phyloP scores from a whole-genome alignment of 345 rosid genomes.

The Durio zibethinus region DNA sequence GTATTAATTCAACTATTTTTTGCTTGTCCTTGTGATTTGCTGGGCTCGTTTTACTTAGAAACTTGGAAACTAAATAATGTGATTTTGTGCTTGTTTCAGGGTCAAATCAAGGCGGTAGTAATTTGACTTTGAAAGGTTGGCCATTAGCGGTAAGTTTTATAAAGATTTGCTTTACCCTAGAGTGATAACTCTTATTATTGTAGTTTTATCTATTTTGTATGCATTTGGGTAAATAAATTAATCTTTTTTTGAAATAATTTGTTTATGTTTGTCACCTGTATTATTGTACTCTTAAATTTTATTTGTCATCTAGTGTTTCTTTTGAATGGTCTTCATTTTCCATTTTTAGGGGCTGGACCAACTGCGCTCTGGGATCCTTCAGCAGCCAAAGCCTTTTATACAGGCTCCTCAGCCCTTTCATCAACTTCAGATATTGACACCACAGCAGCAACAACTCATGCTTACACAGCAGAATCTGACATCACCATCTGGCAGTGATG shows the following conservation, averaged over 20 bases:
- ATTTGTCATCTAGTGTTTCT: not conserved
- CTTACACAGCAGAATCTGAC: conserved; percentile 84
- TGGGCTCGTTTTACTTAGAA: not conserved
- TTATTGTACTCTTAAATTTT: not conserved
- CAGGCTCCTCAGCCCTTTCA: conserved; percentile 88
- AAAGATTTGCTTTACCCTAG: not conserved
- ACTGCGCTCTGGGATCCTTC: conserved; percentile 71
- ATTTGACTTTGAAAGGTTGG: conserved; percentile 93
- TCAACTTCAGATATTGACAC: conserved; percentile 83
- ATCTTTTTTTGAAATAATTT: not conserved
- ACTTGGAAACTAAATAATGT: not conserved
- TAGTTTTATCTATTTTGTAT: conserved; percentile 1
- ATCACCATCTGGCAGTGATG: conserved; percentile 74
- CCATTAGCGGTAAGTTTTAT: conserved; percentile 76
- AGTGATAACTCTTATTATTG: not conserved
- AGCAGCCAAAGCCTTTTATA: conserved; percentile 80
- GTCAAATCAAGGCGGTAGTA: conserved; percentile 81
- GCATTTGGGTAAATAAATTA: not conserved
- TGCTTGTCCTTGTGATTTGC: not conserved
- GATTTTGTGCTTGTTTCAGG: conserved; percentile 46
- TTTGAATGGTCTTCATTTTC: conserved; percentile 16
- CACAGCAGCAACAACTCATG: conserved; percentile 94
- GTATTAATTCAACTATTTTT: not conserved
- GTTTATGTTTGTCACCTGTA: not conserved
- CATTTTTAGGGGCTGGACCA: conserved; percentile 63